These are phyloP conservation scores for Claviceps pazoutovae DNA, from an alignment of 2,329 filamentous ascomycete species.

Conservation along the genomic window DNA sequence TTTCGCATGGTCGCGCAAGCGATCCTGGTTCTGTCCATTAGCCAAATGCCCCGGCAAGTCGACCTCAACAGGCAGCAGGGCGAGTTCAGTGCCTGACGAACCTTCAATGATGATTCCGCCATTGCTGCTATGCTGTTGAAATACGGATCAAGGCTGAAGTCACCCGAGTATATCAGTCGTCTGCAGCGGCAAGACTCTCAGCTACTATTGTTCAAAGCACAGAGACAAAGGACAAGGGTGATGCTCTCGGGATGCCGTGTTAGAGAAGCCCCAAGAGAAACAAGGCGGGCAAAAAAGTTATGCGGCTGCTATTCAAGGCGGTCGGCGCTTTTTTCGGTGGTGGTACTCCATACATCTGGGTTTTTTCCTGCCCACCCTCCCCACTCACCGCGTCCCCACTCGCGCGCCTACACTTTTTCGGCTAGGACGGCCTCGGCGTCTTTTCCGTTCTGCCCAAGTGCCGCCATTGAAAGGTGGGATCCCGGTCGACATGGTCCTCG, in stretches of 20 bases:
- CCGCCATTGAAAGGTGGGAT: neutral
- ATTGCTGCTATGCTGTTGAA: conserved; percentile 14
- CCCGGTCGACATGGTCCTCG: neutral
- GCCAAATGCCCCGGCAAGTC: conserved; percentile 1
- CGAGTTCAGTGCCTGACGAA: conserved; percentile 21
- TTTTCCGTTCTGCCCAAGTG: neutral
- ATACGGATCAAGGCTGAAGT: neutral
- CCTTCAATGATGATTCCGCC: conserved; percentile 33
- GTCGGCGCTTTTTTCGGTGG: conserved; percentile 5
- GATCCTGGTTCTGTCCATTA: conserved; percentile 28
- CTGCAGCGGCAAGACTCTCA: neutral
- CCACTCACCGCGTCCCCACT: neutral
- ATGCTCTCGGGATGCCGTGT: neutral
- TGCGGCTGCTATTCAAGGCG: conserved; percentile 6
- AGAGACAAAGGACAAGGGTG: neutral
- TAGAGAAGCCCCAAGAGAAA: neutral
- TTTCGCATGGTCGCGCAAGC: conserved; percentile 46
- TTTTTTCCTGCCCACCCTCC: neutral
- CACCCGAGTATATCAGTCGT: neutral
- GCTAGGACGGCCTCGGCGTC: neutral
- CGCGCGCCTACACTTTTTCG: neutral
- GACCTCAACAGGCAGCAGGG: conserved; percentile 12
- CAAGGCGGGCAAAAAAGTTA: neutral
- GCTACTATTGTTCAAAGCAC: neutral
- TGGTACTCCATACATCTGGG: neutral